Base-by-base conservation (phyloP, 2,329 filamentous ascomycete species). In the Arthrobotrys sphaeroides region DNA sequence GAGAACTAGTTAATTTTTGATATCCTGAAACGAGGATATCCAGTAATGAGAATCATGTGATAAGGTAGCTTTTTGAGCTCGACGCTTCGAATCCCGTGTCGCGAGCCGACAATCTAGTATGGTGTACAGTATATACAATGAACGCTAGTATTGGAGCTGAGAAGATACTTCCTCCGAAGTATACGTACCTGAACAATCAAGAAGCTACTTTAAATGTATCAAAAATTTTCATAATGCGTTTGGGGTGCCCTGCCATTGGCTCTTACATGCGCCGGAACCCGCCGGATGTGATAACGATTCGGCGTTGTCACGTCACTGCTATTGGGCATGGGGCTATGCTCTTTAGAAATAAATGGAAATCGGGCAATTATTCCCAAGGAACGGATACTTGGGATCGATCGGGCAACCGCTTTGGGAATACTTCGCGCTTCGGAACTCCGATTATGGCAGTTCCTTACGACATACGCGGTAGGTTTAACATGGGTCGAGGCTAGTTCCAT, bases 341-440 rank as follows among this genome's bases (percentile, higher is more conserved):
- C 16, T 5, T 33, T 33, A 33, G 36, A 40, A 18, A 16, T 6
- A 12, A 36, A 33, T 18, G 20, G 7, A 13, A 26, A 47, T 7
- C 10, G 43, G 10, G 43, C 18, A 16, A 53, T 16, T 31, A 2
- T 53, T 55, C n/a, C 53, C 53, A 59, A 6, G 20, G 26, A 7
- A 59, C 33, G 42, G 22, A 59, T 9, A 12, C 33, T 42, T 13
- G 53, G 18, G 16, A 24, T 36, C 20, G 33, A 59, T 40, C 9
- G 13, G 5, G 20, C 4, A 18, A 24, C 16, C 31, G 6, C 3
- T 24, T 42, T 42, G 16, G 33, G 31, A 16, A 59, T 42, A 16
- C n/a, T 24, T 64, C 60, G 60, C 60, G 22, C 24, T 64, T 64
- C 60, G 60, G 60, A 64, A 64, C 60, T 40, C 42, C n/a, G 24